Conservation (phyloP, 768 basidiomycete genomes). For the Pholiota conissans region DNA sequence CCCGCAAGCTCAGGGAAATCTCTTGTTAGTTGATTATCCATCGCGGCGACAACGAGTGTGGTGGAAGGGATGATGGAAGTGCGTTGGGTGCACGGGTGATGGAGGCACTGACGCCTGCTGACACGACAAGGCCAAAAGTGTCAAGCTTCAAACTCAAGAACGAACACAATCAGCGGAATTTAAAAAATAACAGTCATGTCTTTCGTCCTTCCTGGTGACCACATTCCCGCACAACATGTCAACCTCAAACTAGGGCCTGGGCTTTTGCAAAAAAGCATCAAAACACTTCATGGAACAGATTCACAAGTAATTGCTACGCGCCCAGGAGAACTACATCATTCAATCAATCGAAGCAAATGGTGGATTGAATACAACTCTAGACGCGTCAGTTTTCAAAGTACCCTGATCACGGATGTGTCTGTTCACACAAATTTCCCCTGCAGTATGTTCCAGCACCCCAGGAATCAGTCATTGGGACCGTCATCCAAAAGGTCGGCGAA, state of each 20-base stretch:
- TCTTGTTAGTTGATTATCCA: constrained; percentile 46
- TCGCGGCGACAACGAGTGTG: constrained; percentile 16
- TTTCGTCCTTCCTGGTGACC: constrained; percentile 80
- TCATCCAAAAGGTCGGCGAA: constrained; percentile 82
- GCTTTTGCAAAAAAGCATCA: constrained; percentile 49
- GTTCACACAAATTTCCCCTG: constrained; percentile 3
- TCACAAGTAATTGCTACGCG: constrained; percentile 56
- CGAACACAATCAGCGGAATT: constrained; percentile 14
- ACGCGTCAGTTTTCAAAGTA: constrained; percentile 57
- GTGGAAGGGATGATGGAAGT: background rate
- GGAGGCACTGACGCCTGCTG: too few species aligned
- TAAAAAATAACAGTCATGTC: constrained; percentile 33
- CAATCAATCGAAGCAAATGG: constrained; percentile 72
- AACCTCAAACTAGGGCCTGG: constrained; percentile 90
- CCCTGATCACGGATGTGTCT: background rate
- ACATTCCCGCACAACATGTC: constrained; percentile 68
- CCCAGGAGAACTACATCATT: constrained; percentile 69
- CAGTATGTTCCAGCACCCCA: constrained; percentile 92
- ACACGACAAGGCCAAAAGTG: too few species aligned
- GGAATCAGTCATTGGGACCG: constrained; percentile 85
- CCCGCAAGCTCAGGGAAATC: constrained; percentile 77
- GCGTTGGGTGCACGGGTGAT: too few species aligned
- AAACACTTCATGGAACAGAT: constrained; percentile 26
- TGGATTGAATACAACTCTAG: constrained; percentile 89
- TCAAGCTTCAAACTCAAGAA: too few species aligned